Evolutionary conservation across 139 green algal genomes (phyloP).

Genomic region (Coelastrella sp.): DNA sequence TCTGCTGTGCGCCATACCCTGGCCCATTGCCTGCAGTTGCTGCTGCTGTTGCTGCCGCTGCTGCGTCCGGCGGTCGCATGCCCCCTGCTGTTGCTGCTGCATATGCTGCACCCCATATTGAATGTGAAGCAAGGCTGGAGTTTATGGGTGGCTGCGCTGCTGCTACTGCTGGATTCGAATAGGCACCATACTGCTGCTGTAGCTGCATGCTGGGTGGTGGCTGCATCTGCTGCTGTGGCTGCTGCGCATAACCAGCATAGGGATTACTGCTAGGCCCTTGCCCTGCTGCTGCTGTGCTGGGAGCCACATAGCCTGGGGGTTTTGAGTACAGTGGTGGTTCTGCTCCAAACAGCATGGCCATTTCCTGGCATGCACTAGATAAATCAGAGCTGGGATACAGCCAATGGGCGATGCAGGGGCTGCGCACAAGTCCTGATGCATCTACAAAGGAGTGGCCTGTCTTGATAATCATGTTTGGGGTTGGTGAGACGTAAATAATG

Average conservation of each 20-base stretch:
- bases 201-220: conserved; percentile 16
- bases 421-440: conserved; percentile 63
- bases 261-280: conserved; percentile 28
- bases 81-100: conserved; percentile 42
- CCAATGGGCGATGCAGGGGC: conserved; percentile 65
- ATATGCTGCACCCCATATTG: conserved; percentile 40
- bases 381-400: conserved; percentile 61
- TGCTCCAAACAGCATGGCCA: conserved; percentile 82
- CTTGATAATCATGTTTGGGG: conserved; percentile 93
- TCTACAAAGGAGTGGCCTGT: conserved; percentile 82
- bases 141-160: neutral
- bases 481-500: conserved; percentile 87
- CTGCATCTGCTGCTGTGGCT: conserved; percentile 26
- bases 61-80: neutral
- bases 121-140: neutral
- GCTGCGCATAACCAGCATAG: conserved; percentile 5
- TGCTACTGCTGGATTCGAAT: conserved; percentile 14
- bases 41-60: conserved; percentile 26
- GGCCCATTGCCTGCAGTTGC: conserved; percentile 23
- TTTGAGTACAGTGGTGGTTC: conserved; percentile 90
- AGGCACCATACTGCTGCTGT: conserved; percentile 30
- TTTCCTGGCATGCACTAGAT: conserved; percentile 67
- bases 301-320: conserved; percentile 56
- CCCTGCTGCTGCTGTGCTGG: neutral
- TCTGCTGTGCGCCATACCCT: neutral